A percentile compares a stretch with the other conserved stretches of the same genome.
Evolutionary conservation across 257 asterid genomes (phyloP).

Genomic region (Echites panduratus): DNA sequence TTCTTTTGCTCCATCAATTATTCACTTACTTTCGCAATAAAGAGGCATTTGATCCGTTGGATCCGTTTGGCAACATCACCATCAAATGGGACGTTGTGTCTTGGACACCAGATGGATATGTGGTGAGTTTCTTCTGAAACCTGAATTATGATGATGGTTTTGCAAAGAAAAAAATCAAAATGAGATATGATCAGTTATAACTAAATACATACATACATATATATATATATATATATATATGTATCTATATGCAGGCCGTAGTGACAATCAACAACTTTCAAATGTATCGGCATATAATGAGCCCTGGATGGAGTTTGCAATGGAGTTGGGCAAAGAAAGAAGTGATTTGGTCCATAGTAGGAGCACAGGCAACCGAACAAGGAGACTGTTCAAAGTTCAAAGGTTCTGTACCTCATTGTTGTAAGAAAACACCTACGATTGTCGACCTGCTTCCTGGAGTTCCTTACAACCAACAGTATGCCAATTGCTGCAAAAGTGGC

Average conservation of each 20-base stretch:
- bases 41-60: constrained; percentile 77
- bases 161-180: neutral
- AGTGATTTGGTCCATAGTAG: constrained; percentile 74
- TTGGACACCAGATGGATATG: constrained; percentile 78
- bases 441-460: constrained; percentile 76
- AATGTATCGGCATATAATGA: constrained; percentile 62
- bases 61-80: constrained; percentile 77
- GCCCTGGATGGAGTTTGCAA: constrained; percentile 69
- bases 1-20: neutral
- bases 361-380: constrained; percentile 78
- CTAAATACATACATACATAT: too few species aligned
- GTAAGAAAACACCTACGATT: constrained; percentile 47
- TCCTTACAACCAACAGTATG: constrained; percentile 70
- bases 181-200: neutral
- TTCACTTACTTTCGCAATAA: neutral
- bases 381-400: constrained; percentile 76
- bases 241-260: constrained; percentile 43
- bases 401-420: constrained; percentile 69
- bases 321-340: constrained; percentile 86
- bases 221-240: too few species aligned
- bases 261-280: constrained; percentile 74
- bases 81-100: constrained; percentile 75
- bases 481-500: constrained; percentile 81
- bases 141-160: neutral
- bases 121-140: constrained; percentile 33